phyloP scores from a whole-genome alignment of 345 rosid genomes.

The Noccaea bulbosa region DNA sequence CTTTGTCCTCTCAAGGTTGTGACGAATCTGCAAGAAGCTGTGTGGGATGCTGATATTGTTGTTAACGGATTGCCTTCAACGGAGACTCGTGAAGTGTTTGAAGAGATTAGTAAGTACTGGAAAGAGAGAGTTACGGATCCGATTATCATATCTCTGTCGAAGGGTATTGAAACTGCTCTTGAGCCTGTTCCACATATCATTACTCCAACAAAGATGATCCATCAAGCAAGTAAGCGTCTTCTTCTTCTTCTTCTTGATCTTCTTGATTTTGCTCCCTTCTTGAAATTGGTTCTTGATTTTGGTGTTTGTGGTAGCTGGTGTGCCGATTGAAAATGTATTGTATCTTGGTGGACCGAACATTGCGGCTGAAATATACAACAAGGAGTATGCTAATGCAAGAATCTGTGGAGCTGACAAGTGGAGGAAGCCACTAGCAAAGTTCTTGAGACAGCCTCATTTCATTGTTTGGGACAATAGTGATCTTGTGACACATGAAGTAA shows the following conservation, averaged over 20 bases:
- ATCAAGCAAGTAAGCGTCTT: conserved; percentile 75
- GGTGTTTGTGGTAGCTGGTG: conserved; percentile 65
- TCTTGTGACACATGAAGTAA: conserved; percentile 97
- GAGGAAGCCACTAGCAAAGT: conserved; percentile 90
- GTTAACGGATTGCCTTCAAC: conserved; percentile 97
- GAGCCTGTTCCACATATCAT: conserved; percentile 78
- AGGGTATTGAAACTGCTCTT: conserved; percentile 91
- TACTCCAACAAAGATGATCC: conserved; percentile 94
- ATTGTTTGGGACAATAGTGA: conserved; percentile 97
- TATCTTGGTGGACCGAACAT: conserved; percentile 99
- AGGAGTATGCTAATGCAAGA: conserved; percentile 97
- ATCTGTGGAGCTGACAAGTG: conserved; percentile 94
- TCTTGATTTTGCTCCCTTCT: conserved; percentile 5
- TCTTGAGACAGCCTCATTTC: conserved; percentile 88
- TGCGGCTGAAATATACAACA: conserved; percentile 92
- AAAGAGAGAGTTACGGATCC: conserved; percentile 81
- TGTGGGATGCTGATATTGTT: conserved; percentile 98
- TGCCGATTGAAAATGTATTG: conserved; percentile 72
- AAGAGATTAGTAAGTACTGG: conserved; percentile 89
- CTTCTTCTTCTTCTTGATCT: conserved; percentile 17
- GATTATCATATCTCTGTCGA: conserved; percentile 79
- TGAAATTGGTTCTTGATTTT: conserved; percentile 17
- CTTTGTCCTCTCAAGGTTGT: conserved; percentile 93
- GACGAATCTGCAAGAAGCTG: conserved; percentile 94
- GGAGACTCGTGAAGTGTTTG: conserved; percentile 78